phyloP scores from a whole-genome alignment of 2,329 filamentous ascomycete genomes.

The Purpureocillium takamizusanense region DNA sequence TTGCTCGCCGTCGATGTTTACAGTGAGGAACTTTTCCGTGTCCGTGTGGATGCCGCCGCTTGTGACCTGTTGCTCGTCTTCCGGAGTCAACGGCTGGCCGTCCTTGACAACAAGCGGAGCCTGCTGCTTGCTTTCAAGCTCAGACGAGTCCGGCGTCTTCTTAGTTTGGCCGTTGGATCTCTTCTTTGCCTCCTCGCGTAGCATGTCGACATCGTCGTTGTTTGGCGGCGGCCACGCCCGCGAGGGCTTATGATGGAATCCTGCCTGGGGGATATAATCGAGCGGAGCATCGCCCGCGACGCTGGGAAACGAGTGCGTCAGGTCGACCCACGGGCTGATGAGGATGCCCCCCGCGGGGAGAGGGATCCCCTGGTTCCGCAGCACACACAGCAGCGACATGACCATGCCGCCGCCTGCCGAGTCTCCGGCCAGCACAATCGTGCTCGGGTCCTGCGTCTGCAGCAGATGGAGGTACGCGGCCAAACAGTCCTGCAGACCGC shows the following conservation, averaged over 20 bases:
- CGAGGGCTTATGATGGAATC: conserved; percentile 87
- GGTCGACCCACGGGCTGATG: conserved; percentile 91
- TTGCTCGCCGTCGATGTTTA: conserved; percentile 61
- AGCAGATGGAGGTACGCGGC: conserved; percentile 81
- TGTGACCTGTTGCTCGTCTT: conserved; percentile 10
- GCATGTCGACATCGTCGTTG: conserved; percentile 56
- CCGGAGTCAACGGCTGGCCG: not conserved
- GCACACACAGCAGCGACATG: conserved; percentile 64
- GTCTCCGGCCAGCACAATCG: conserved; percentile 83
- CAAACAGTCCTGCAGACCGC: conserved; percentile 81
- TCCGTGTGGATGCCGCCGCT: conserved; percentile 18
- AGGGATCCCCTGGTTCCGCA: conserved; percentile 76
- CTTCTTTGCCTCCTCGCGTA: conserved; percentile 35
- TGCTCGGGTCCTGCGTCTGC: conserved; percentile 63
- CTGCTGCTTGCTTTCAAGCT: conserved; percentile 23
- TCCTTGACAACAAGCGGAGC: conserved; percentile 19
- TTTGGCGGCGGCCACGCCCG: conserved; percentile 89
- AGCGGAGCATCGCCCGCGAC: conserved; percentile 61
- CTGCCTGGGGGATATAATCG: conserved; percentile 82
- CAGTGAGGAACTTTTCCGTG: conserved; percentile 38
- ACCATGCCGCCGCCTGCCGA: conserved; percentile 92
- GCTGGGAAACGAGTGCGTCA: conserved; percentile 93
- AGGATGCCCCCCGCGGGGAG: conserved; percentile 83
- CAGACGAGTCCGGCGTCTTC: conserved; percentile 2
- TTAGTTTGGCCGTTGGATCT: conserved; percentile 3